Evolutionary conservation across 2,329 filamentous ascomycete genomes (phyloP).

Genomic region (Thelonectria olida): DNA sequence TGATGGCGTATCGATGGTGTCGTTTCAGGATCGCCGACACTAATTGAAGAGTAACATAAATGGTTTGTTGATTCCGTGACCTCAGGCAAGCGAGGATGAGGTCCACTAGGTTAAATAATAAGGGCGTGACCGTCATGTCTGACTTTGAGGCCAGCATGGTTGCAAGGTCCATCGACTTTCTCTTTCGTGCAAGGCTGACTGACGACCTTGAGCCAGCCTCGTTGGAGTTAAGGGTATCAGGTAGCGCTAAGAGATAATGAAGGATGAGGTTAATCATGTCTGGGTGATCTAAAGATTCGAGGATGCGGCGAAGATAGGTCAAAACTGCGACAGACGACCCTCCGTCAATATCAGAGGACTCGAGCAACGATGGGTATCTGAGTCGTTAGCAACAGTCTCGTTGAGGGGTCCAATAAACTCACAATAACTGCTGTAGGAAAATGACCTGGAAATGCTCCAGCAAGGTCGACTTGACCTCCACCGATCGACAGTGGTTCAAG

Average conservation of each 20-base stretch:
- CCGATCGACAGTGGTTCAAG: constrained; percentile 90
- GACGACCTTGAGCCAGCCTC: constrained; percentile 56
- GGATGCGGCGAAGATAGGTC: constrained; percentile 89
- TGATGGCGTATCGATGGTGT: constrained; percentile 87
- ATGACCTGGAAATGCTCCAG: constrained; percentile 97
- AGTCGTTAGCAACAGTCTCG: constrained; percentile 5
- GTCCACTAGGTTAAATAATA: constrained; percentile 93
- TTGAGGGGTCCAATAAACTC: constrained; percentile 44
- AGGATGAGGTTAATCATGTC: constrained; percentile 95
- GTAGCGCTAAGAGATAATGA: constrained; percentile 87
- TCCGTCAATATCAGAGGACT: constrained; percentile 96
- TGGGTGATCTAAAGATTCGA: constrained; percentile 90
- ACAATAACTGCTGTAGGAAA: constrained; percentile 94
- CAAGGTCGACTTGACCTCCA: constrained; percentile 90
- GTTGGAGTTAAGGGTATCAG: constrained; percentile 58
- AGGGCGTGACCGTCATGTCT: constrained; percentile 78
- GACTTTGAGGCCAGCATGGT: constrained; percentile 80
- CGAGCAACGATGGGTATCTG: constrained; percentile 92
- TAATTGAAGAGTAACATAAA: constrained; percentile 87
- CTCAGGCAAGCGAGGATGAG: constrained; percentile 85
- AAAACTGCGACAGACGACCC: constrained; percentile 96
- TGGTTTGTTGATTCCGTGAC: constrained; percentile 87
- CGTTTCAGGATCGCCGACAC: constrained; percentile 86
- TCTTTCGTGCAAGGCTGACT: constrained; percentile 76
- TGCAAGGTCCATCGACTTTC: constrained; percentile 89